Conservation (phyloP, 2,329 filamentous ascomycete species). For the Immersiporthe knoxdaviesiana region DNA sequence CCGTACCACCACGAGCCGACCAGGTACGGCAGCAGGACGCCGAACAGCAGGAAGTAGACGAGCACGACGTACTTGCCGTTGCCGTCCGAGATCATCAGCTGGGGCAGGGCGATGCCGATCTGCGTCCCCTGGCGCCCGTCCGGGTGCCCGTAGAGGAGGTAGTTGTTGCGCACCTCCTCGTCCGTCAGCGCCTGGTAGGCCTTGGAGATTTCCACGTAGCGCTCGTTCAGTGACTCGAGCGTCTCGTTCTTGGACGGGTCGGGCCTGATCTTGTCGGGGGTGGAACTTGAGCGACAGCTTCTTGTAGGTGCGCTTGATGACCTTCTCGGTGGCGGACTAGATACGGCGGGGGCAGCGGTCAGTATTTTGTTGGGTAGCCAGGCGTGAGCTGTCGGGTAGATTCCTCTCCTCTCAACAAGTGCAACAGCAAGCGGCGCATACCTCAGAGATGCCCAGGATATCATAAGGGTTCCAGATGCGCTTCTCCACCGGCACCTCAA, state of each 20-base stretch:
- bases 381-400: not conserved
- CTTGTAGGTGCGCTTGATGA: constrained; percentile 91
- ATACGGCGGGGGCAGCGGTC: constrained; percentile 14
- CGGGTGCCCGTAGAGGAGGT: constrained; percentile 91
- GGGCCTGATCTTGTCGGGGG: constrained; percentile 87
- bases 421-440: constrained; percentile 44
- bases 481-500: constrained; percentile 64
- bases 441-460: constrained; percentile 83
- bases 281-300: constrained; percentile 84
- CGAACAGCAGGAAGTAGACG: constrained; percentile 85
- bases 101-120: constrained; percentile 93
- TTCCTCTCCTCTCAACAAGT: not conserved
- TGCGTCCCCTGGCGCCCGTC: constrained; percentile 98
- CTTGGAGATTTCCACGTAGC: constrained; percentile 94
- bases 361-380: constrained; percentile 20
- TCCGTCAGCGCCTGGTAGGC: constrained; percentile 98
- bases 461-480: constrained; percentile 98
- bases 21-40: constrained; percentile 86
- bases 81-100: constrained; percentile 89
- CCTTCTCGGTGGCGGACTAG: constrained; percentile 80
- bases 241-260: constrained; percentile 90
- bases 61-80: constrained; percentile 95
- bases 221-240: constrained; percentile 77
- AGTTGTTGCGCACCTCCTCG: constrained; percentile 97
- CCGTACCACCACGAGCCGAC: constrained; percentile 99